Evolutionary conservation across 768 basidiomycete genomes (phyloP), one percentile per base, ranked within the genome.

Genomic region (Rhodosporidiobolus odoratus): DNA sequence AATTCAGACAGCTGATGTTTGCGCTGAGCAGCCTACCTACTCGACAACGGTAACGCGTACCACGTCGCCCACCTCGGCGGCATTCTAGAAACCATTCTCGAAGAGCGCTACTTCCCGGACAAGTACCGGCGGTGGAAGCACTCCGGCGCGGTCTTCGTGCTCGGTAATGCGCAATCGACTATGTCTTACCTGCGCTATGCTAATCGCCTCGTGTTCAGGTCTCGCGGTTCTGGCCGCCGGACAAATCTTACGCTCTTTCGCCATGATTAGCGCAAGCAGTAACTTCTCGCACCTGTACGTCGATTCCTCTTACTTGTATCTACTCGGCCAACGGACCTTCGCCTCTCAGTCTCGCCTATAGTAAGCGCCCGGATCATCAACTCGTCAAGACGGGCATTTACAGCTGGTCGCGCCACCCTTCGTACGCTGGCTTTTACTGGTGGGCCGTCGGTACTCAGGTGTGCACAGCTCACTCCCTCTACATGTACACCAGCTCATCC

Each of bases 391-490:
- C 87, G 73, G 96, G 96, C 23, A 83, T 99, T 62, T 99, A 98
- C 75, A 83, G 85, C 90, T 96, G 78, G 88, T 83, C 69, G 70
- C 86, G 96, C 21, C 96, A 99, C 80, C 96, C 96, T 17, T 96
- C 95, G 0, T 99, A 99, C 75, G 86, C 91, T 2, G 96, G 94
- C 3, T 99, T 97, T 82, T 95, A 90, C 80, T 98, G 95, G 79
- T 98, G 96, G 96, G 93, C 92, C 0, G 77, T 99, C 35, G 92
- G 94, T 3, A 96, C 92, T 0, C 96, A 99, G 78, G 73, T 70
- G 40, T 13, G 66, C 9, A 27, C 16, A 9, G 4, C 30, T 21
- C 63, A 1, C 1, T 43, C 12, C 12, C 1, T 25, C 2, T 8
- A 13, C 27, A 15, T 4, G 4, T 12, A 8, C 10, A 2, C 50